Percentiles rank a stretch among this genome's conserved stretches.
phyloP scores from a whole-genome alignment of 371 early-diverging fungal species.

The Smittium culicis region DNA sequence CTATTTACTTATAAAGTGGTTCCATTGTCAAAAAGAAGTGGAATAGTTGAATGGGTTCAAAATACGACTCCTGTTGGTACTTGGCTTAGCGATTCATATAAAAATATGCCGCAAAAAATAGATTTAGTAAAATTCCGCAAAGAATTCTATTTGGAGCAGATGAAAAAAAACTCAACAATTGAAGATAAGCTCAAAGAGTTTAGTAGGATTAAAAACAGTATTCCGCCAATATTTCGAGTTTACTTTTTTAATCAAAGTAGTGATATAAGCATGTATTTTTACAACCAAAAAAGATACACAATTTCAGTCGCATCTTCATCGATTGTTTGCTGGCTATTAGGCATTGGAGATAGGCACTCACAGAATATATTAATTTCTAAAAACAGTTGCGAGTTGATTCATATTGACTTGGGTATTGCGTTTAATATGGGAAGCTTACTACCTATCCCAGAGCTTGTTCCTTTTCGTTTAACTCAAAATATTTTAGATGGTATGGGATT shows the following conservation, averaged over 20 bases:
- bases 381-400: slow-evolving; percentile 73
- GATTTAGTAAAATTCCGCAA: not conserved
- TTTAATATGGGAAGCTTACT: slow-evolving; percentile 88
- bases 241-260: slow-evolving; percentile 37
- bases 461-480: slow-evolving; percentile 90
- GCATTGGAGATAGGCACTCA: slow-evolving; percentile 96
- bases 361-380: slow-evolving; percentile 93
- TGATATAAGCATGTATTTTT: slow-evolving; percentile 55
- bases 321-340: slow-evolving; percentile 92
- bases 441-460: slow-evolving; percentile 88
- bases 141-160: slow-evolving; percentile 33
- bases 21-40: slow-evolving; percentile 82
- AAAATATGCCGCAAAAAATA: slow-evolving; percentile 26
- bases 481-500: slow-evolving; percentile 59
- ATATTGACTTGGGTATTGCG: slow-evolving; percentile 96
- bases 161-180: slow-evolving; percentile 24
- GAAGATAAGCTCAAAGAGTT: slow-evolving; percentile 27
- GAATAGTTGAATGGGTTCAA: slow-evolving; percentile 96
- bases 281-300: slow-evolving; percentile 54
- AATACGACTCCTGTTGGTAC: slow-evolving; percentile 54
- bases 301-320: slow-evolving; percentile 86
- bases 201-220: slow-evolving; percentile 16
- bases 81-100: slow-evolving; percentile 39
- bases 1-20: slow-evolving; percentile 85
- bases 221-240: slow-evolving; percentile 31